Base-by-base conservation (phyloP, 2,329 filamentous ascomycete genomes). In the Capronia epimyces region DNA sequence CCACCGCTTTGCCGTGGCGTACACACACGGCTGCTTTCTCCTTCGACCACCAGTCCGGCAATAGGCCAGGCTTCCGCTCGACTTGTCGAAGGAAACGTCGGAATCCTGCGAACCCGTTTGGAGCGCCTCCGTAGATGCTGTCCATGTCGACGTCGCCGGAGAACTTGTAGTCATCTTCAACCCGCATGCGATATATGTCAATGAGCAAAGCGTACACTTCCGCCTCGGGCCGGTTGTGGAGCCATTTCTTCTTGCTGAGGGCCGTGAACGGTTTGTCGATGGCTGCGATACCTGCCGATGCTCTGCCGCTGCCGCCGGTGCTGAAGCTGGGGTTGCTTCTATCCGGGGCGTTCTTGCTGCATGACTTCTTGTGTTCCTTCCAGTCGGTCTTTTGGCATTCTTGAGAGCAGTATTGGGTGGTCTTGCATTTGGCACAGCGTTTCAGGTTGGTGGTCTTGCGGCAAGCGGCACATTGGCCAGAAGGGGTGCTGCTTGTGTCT, bases 381-480 rank as follows among this genome's bases (percentile, higher is more conserved):
- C 73, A 80, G 60, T 79, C 68, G 1, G 63, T 60, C 55, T 73
- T 75, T 61, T 80, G 73, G 64, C 77, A 80, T 29, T 72, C 69
- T 20, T 67, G 67, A 36, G 73, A 75, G 67, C 77, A 81, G 64
- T 80, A 80, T 21, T 57, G 64, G 0, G 68, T 66, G 37, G 18
- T 40, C 15, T 21, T 12, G 21, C 40, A 43, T 43, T 29, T 43
- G 24, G 40, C 13, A 16, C 40, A 43, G 22, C 22, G 40, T 27
- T 43, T 43, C 20, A 43, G 40, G 22, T 22, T 27, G 20, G 40
- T 27, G 16, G 40, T 43, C 24, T 43, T 6, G 24, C 12, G 10
- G 10, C 24, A 31, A 12, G n/a, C 13, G 12, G 41, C 41, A 32
- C 41, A 43, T 25, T 42, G 12, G n/a, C 8, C 34, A 20, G 34